Conservation (phyloP, 805 yeast species). For the Yarrowia hollandica region DNA sequence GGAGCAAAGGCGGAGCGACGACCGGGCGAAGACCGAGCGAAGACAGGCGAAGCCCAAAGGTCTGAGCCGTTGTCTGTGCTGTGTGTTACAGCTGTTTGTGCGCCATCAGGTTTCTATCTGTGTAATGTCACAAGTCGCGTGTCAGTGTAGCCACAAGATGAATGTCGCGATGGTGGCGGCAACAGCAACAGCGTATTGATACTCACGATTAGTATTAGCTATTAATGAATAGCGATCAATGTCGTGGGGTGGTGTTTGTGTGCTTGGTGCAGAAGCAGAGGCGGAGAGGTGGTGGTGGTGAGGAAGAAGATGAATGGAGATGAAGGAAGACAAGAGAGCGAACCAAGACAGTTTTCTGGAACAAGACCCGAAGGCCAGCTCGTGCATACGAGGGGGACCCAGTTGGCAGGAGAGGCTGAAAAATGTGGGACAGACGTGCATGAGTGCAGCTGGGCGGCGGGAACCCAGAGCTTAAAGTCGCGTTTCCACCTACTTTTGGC, state of each 20-base stretch:
- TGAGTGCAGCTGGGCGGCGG: neutral
- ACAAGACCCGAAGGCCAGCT: neutral
- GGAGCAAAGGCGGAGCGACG: neutral
- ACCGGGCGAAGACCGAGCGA: neutral
- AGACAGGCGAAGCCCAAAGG: slow-evolving; percentile 1
- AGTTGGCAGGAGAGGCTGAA: slow-evolving; percentile 23
- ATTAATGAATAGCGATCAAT: slow-evolving; percentile 4
- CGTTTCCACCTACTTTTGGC: slow-evolving; percentile 3
- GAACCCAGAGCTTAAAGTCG: no score
- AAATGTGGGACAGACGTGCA: neutral
- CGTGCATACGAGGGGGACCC: slow-evolving; percentile 15
- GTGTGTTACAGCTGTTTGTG: no score
- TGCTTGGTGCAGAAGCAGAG: neutral
- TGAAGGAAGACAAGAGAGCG: neutral
- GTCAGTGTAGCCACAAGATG: neutral
- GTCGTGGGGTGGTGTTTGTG: no score
- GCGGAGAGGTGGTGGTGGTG: neutral
- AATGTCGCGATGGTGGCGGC: neutral
- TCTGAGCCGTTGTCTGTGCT: neutral
- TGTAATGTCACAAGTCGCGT: no score
- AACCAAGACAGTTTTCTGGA: slow-evolving; percentile 2
- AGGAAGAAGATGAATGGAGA: neutral
- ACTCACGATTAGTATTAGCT: slow-evolving; percentile 26
- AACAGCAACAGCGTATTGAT: neutral
- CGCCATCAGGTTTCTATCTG: no score